Base-by-base conservation (phyloP, 2,329 filamentous ascomycete species). In the Penicillium sp. region DNA sequence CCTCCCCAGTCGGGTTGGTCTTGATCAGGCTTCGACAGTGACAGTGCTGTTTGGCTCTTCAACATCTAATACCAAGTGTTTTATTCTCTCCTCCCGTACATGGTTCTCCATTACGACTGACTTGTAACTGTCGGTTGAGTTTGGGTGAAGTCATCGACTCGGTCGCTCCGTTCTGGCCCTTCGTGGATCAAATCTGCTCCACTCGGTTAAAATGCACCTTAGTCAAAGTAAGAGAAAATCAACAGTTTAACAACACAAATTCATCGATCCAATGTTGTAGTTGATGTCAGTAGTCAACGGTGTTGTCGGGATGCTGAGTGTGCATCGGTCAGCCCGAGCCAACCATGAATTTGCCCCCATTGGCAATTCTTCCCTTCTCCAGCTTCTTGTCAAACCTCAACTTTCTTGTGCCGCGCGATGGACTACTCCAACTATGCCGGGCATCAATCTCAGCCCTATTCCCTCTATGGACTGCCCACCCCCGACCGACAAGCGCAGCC, bases 371-470 rank as follows among this genome's bases (percentile, higher is more conserved):
- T 35, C 28, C 20, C 18, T 23, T 27, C 17, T 30, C 9, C 15
- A 14, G 29, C 33, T 32, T 11, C 12, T 30, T n/a, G n/a, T 28
- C 26, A 8, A n/a, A 30, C 12, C 8, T 26, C 18, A 13, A 20
- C 14, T 18, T 25, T 20, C 25, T 33, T 16, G 7, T 30, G 9
- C 9, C 18, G 18, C 9, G 28, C 32, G 31, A 79, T 80, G 75
- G 74, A 79, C 51, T 79, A 76, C 58, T 66, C 69, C 36, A 77
- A 74, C 58, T 79, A 72, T 50, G 52, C 65, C 13, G 51, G 54
- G 32, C 52, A 57, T 12, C 51, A 52, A 29, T 61, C 66, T 25
- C 70, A 71, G 47, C 59, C 67, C 27, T 77, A 72, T 50, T 66
- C 69, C 26, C 72, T 73, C 44, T 65, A 73, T 33, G 68, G 67